phyloP scores from a whole-genome alignment of 2,329 filamentous ascomycete genomes.

The Claviceps sp. region DNA sequence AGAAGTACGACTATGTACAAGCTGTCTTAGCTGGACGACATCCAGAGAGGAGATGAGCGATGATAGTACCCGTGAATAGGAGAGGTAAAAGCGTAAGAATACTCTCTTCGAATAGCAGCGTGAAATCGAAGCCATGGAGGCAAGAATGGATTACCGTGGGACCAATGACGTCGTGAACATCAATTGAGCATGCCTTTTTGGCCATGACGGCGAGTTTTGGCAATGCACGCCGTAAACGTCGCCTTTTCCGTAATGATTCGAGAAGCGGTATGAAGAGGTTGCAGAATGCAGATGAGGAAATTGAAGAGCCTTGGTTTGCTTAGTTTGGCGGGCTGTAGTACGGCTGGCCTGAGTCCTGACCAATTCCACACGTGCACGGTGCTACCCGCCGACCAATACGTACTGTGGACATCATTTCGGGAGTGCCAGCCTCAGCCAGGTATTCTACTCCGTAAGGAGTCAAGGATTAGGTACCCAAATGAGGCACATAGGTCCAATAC shows the following conservation, averaged over 20 bases:
- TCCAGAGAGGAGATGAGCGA: neutral
- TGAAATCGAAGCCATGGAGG: conserved; percentile 17
- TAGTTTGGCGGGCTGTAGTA: neutral
- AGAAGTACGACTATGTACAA: conserved; percentile 4
- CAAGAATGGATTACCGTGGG: conserved; percentile 9
- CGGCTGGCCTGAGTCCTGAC: too few species aligned
- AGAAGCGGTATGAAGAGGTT: neutral
- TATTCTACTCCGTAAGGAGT: too few species aligned
- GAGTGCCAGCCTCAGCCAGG: too few species aligned
- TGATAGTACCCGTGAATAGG: conserved; percentile 6
- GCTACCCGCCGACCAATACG: too few species aligned
- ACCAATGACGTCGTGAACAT: conserved; percentile 8
- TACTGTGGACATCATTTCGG: too few species aligned
- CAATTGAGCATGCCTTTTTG: conserved; percentile 5
- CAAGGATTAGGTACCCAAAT: too few species aligned
- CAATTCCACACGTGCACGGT: too few species aligned
- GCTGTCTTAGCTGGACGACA: neutral
- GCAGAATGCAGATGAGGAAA: neutral
- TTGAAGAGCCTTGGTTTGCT: neutral
- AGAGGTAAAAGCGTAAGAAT: conserved; percentile 13
- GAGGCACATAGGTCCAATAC: too few species aligned
- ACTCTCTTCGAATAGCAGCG: conserved; percentile 15
- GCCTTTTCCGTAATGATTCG: neutral
- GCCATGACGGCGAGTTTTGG: neutral
- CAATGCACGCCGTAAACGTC: neutral